These are phyloP conservation scores for Calonectria leucothoes DNA, from an alignment of 2,329 filamentous ascomycete genomes.

Conservation along the genomic window DNA sequence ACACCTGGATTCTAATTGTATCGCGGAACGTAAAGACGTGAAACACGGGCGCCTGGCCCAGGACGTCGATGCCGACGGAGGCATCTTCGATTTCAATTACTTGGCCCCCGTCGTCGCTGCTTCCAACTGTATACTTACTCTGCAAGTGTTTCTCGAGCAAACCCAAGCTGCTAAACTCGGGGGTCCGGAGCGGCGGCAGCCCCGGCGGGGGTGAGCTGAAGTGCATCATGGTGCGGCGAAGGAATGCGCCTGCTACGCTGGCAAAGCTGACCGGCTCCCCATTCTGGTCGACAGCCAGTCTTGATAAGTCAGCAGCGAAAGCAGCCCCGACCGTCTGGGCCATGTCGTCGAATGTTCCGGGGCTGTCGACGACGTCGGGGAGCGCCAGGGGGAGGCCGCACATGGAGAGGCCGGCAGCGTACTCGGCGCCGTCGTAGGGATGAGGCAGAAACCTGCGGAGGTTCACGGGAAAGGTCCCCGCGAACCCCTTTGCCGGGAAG, in stretches of 20 bases:
- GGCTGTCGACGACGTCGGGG: background rate
- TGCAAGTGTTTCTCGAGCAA: background rate
- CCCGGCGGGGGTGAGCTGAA: background rate
- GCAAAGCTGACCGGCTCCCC: background rate
- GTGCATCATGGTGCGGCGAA: background rate
- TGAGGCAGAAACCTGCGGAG: background rate
- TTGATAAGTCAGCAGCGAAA: background rate
- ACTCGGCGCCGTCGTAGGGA: background rate
- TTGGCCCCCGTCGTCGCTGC: too few relatives aligned
- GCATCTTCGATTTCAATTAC: background rate
- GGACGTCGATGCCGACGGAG: background rate
- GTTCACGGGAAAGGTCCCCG: background rate
- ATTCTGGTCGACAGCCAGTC: background rate
- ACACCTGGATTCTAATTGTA: background rate
- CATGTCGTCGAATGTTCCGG: background rate
- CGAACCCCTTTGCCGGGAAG: background rate
- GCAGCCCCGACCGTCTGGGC: background rate
- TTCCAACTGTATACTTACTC: background rate
- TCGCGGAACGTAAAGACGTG: background rate
- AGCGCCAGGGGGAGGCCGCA: background rate
- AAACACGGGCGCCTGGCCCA: background rate
- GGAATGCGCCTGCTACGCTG: background rate
- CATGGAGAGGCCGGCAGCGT: background rate
- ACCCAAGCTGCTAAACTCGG: background rate
- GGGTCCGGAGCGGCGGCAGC: background rate